phyloP scores from a whole-genome alignment of 495 filamentous ascomycete genomes.

The Rhizodiscina lignyota region DNA sequence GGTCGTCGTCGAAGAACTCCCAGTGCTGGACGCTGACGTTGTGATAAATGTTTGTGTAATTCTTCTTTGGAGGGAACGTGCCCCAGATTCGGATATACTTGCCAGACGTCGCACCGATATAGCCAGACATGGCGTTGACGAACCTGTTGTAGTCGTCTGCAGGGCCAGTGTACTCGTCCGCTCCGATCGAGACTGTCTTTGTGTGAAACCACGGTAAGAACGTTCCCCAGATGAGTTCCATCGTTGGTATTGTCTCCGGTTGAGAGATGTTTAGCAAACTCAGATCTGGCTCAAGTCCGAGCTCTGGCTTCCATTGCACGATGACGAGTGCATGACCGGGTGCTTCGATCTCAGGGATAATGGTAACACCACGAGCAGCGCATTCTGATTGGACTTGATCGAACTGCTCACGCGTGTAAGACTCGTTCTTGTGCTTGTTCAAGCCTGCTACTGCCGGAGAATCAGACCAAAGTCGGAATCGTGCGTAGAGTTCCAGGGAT shows the following conservation, averaged over 20 bases:
- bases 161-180: constrained; percentile 31
- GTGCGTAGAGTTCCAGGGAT: constrained; percentile 25
- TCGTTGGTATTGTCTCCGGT: constrained; percentile 32
- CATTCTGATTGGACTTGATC: constrained; percentile 28
- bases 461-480: constrained; percentile 24
- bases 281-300: constrained; percentile 26
- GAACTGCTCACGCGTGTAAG: constrained; percentile 28
- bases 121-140: constrained; percentile 30
- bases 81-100: constrained; percentile 36
- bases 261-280: constrained; percentile 34
- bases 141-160: constrained; percentile 29
- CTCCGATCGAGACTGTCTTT: constrained; percentile 35
- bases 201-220: constrained; percentile 36
- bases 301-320: too few relatives aligned
- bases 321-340: too few relatives aligned
- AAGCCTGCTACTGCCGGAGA: constrained; percentile 25
- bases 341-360: too few relatives aligned
- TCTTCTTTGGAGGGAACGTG: constrained; percentile 28
- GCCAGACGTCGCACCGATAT: constrained; percentile 22
- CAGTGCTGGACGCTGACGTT: constrained; percentile 31
- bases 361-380: constrained; percentile 30
- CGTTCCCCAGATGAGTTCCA: constrained; percentile 33
- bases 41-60: constrained; percentile 26
- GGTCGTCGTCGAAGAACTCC: constrained; percentile 30
- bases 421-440: constrained; percentile 29